Conservation (phyloP, 306 rosid species). For the Pterocarpus macrocarpus region DNA sequence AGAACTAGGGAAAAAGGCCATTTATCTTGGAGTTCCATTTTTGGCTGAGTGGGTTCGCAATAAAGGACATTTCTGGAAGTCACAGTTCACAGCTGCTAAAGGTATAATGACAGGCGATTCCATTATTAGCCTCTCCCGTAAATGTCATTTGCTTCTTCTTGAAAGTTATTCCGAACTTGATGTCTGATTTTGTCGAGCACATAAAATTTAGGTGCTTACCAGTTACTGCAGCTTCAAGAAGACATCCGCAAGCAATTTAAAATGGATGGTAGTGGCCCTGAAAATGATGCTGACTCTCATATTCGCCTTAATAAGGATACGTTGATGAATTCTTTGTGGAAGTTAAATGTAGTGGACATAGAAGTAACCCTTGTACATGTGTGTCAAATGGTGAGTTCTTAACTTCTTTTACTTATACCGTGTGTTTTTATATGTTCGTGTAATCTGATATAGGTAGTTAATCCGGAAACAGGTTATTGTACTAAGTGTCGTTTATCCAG, state of each 20-base stretch:
- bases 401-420: conserved; percentile 1
- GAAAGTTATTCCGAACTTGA: conserved; percentile 10
- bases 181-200: conserved; percentile 45
- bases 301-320: conserved; percentile 77
- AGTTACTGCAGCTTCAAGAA: conserved; percentile 86
- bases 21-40: conserved; percentile 90
- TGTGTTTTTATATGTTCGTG: not conserved
- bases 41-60: conserved; percentile 92
- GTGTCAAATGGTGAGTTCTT: conserved; percentile 88
- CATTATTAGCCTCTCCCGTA: conserved; percentile 10
- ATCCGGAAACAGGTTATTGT: conserved; percentile 34
- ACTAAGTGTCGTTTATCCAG: not conserved
- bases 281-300: conserved; percentile 72
- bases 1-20: conserved; percentile 93
- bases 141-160: conserved; percentile 28
- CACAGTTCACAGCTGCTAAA: conserved; percentile 93
- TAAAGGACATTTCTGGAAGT: conserved; percentile 93
- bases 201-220: conserved; percentile 75
- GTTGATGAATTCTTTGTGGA: conserved; percentile 85
- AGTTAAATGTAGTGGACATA: conserved; percentile 90
- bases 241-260: conserved; percentile 73
- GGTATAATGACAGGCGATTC: conserved; percentile 50
- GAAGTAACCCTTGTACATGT: conserved; percentile 90
- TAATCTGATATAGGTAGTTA: not conserved
- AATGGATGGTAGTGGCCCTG: conserved; percentile 64